A percentile compares a stretch with the other conserved stretches of the same genome.
These are phyloP conservation scores for Ajuga chamaepitys DNA, from an alignment of 257 asterid genomes.

Conservation along the genomic window DNA sequence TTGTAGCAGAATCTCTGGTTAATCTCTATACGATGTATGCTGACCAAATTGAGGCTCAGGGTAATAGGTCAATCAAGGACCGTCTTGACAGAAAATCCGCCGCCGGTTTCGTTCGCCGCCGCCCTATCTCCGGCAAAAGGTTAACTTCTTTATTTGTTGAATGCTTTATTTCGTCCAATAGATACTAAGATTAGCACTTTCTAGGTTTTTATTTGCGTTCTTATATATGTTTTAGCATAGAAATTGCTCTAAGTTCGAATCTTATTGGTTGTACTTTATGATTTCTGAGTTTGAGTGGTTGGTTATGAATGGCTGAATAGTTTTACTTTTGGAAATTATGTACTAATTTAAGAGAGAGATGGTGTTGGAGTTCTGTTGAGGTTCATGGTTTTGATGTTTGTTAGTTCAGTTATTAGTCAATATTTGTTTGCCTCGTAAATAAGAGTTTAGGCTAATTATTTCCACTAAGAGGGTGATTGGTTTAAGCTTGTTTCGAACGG, in stretches of 20 bases:
- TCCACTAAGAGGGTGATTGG: too few species aligned
- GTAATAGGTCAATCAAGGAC: constrained; percentile 60
- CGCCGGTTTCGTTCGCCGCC: constrained; percentile 43
- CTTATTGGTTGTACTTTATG: background rate
- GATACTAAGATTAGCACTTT: background rate
- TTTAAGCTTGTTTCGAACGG: too few species aligned
- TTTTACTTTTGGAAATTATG: too few species aligned
- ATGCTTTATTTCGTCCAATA: background rate
- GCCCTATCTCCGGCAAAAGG: constrained; percentile 66
- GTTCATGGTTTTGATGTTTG: background rate
- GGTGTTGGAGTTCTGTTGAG: background rate
- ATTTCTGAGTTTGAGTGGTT: too few species aligned
- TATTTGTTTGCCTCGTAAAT: background rate
- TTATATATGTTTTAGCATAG: background rate
- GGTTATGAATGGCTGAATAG: too few species aligned
- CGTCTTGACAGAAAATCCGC: constrained; percentile 55
- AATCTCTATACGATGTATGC: constrained; percentile 51
- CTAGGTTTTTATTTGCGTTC: background rate
- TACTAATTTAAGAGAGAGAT: too few species aligned
- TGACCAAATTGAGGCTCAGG: constrained; percentile 69
- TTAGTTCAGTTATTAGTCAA: background rate
- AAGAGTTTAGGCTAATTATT: background rate
- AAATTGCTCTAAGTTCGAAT: background rate
- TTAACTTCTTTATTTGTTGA: constrained; percentile 10
- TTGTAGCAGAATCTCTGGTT: constrained; percentile 5